These are phyloP conservation scores for Ceriops tagal DNA, from an alignment of 345 rosid genomes.

Conservation along the genomic window DNA sequence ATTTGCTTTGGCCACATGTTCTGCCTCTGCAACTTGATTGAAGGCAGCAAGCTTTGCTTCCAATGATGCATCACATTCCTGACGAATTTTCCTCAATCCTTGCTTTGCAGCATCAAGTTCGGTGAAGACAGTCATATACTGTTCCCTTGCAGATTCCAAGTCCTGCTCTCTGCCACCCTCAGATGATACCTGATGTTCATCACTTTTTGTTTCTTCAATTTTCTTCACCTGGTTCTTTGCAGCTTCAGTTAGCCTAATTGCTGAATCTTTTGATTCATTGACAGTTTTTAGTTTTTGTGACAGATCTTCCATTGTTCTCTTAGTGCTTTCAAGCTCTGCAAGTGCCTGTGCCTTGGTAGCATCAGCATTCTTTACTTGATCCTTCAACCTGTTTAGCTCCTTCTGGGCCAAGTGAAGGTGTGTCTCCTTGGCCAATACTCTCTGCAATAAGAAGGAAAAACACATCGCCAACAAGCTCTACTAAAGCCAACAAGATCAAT, in stretches of 20 bases:
- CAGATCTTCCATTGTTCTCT: slow-evolving; percentile 63
- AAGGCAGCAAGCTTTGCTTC: slow-evolving; percentile 58
- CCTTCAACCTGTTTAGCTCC: slow-evolving; percentile 70
- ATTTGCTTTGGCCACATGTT: slow-evolving; percentile 49
- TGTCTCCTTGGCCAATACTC: slow-evolving; percentile 72
- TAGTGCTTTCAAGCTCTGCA: slow-evolving; percentile 71
- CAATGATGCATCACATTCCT: slow-evolving; percentile 50
- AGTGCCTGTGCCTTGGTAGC: slow-evolving; percentile 66
- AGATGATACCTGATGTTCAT: slow-evolving; percentile 28
- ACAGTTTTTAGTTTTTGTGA: slow-evolving; percentile 50
- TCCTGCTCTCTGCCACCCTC: slow-evolving; percentile 48
- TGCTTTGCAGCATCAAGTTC: slow-evolving; percentile 79
- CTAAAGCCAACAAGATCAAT: slow-evolving; percentile 1
- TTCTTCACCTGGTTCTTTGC: slow-evolving; percentile 53
- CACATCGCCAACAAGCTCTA: background rate
- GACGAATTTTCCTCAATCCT: slow-evolving; percentile 68
- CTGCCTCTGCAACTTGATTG: slow-evolving; percentile 58
- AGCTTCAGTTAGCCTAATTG: slow-evolving; percentile 57
- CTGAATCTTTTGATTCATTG: slow-evolving; percentile 57
- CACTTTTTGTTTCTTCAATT: slow-evolving; percentile 51
- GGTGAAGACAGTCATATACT: slow-evolving; percentile 44
- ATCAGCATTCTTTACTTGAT: slow-evolving; percentile 73
- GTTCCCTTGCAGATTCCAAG: slow-evolving; percentile 52
- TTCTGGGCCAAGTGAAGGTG: slow-evolving; percentile 82
- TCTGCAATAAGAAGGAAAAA: slow-evolving; percentile 35